phyloP scores from a whole-genome alignment of 345 rosid genomes.

The Mangifera indica region DNA sequence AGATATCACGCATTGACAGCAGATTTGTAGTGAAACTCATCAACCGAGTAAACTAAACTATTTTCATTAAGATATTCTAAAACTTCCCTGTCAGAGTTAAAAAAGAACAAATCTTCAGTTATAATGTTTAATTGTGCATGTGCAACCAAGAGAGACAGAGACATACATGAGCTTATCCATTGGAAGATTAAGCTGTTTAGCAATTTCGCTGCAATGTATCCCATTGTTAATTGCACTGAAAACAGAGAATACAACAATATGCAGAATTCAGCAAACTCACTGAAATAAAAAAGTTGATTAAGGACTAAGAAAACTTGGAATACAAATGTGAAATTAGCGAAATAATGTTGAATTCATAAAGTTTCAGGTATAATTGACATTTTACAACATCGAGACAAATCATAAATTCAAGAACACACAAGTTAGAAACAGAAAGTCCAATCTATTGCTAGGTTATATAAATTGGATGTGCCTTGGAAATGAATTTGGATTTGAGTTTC shows the following conservation, averaged over 20 bases:
- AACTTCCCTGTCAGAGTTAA: conserved; percentile 58
- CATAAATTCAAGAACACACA: too few relatives aligned
- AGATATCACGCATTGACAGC: conserved; percentile 51
- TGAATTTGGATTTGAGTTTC: too few relatives aligned
- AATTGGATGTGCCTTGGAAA: too few relatives aligned
- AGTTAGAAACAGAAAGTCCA: too few relatives aligned
- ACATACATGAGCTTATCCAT: conserved; percentile 58
- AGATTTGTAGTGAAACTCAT: conserved; percentile 69
- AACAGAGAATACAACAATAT: background rate
- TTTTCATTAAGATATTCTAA: conserved; percentile 51
- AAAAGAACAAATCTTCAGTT: background rate
- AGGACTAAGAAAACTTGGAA: background rate
- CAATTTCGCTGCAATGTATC: conserved; percentile 50
- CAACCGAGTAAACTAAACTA: conserved; percentile 66
- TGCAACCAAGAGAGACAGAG: conserved; percentile 19
- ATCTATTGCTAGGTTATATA: too few relatives aligned
- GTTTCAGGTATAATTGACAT: background rate
- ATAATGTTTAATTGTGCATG: background rate
- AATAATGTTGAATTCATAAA: background rate
- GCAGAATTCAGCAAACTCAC: background rate
- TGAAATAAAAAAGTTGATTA: background rate
- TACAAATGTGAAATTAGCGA: background rate
- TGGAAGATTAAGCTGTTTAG: conserved; percentile 59
- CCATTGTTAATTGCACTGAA: conserved; percentile 63
- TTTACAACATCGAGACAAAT: too few relatives aligned